Base-by-base conservation (phyloP, 208 protist genomes). In the Leishmania amazonensis region DNA sequence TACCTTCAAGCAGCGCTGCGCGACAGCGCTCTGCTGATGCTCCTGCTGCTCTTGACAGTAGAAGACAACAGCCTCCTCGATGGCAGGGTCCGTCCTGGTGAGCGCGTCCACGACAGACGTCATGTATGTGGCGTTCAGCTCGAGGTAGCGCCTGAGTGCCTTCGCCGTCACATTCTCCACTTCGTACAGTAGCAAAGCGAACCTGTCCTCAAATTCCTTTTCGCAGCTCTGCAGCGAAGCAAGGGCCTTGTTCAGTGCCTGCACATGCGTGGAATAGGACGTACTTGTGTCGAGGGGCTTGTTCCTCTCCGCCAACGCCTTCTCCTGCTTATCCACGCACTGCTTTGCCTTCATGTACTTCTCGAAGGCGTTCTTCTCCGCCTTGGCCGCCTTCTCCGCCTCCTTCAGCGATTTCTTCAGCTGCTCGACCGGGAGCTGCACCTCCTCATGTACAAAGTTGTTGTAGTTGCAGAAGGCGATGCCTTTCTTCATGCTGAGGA, bases 81-180 rank as follows among this genome's bases (percentile, higher is more conserved):
- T 76, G 35, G 81, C 80, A 9, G 84, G 81, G 71, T 91, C 85
- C 7, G 81, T 85, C 31, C 70, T 86, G 17, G 80, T 83, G 7
- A 94, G 84, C 31, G 88, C 82, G 42, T 89, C 78, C 9, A 94
- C 72, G 17, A 94, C 84, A 51, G 85, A 75, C 47, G 83, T 62
- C 81, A 94, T 86, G 83, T 89, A 94, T 28, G 67, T 72, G 13
- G 84, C 83, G 85, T 91, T 93, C 49, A 93, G 84, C 3, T 90
- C 53, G 19, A 93, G 81, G 78, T 93, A 94, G 53, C 85, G 83
- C 42, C 75, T 84, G 88, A 92, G 81, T 15, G 83, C 80, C 15
- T 9, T 76, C 31, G 74, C 42, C 31, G 89, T 81, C 17, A 91
- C 83, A 47, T 49, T 72, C 76, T 89, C 83, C n/a, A 89, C 84